Base-by-base conservation (phyloP, 768 basidiomycete species). In the Leccinum sublutescens region DNA sequence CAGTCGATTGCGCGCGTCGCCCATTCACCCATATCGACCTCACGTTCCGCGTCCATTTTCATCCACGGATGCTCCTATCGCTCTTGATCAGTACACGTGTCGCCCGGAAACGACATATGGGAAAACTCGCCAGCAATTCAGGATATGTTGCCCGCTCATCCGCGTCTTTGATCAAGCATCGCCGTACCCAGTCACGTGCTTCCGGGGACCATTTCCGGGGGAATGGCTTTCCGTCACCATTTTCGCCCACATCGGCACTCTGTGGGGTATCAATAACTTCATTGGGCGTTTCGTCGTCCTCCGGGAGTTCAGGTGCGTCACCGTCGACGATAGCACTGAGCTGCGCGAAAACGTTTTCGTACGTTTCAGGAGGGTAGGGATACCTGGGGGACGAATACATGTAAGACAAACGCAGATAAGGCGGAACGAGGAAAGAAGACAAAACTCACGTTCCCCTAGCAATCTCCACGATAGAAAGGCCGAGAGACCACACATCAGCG, bases 401-500 rank as follows among this genome's bases (percentile, higher is more conserved):
- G 36, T 63, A 17, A 65, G 58, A 47, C 36, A 8, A n/a, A 23
- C 23, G 49, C 15, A 29, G 38, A 17, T 43, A 29, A 17, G 47
- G 19, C 11, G 17, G 14, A 21, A 21, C 4, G 47, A 40, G 40
- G 40, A 34, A 27, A 52, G 5, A 23, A 57, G 50, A 55, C 9
- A 31, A 23, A 1, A 61, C 69, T 48, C 75, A 64, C 72, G 84
- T 74, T 68, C 89, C 95, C 67, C 91, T 80, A 3, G 89, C 92
- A 63, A 96, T 87, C 74, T 99, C 96, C 67, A 98, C 92, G 72
- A 97, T 88, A 5, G 91, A 89, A 48, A 98, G 80, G 12, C 96
- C 96, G 21, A 98, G 85, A 7, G 95, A 97, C 96, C 96, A 99
- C 14, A 99, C 90, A 69, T 99, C 97, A 10, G 95, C 95, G 5